Conservation (phyloP, 129 eudicot species). For the Flaveria bidentis region DNA sequence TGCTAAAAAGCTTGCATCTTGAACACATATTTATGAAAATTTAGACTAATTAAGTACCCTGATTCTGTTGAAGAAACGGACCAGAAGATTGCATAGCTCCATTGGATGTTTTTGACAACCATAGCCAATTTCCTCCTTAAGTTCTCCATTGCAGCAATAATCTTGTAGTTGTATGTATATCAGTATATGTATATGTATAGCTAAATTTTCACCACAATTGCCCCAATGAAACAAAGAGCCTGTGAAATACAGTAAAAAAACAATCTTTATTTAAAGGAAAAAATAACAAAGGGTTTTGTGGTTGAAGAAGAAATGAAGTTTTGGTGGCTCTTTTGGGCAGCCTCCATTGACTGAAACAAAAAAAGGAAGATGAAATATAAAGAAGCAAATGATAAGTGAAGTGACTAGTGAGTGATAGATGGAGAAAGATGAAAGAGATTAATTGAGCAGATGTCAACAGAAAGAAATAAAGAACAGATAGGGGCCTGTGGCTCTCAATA, state of each 20-base stretch:
- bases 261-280: conserved; percentile 1
- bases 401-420: neutral
- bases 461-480: neutral
- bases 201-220: conserved; percentile 5
- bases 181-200: neutral
- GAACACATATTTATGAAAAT: neutral
- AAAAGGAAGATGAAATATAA: neutral
- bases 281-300: conserved; percentile 9
- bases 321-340: conserved; percentile 22
- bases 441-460: conserved; percentile 1
- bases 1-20: conserved; percentile 11
- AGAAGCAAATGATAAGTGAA: conserved; percentile 15
- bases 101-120: conserved; percentile 71
- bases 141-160: conserved; percentile 36
- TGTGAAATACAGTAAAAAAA: neutral
- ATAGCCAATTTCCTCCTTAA: conserved; percentile 65
- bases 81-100: conserved; percentile 98
- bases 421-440: conserved; percentile 1
- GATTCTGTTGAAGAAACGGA: conserved; percentile 56
- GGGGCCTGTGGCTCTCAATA: neutral
- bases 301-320: neutral
- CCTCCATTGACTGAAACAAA: conserved; percentile 18
- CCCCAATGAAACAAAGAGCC: conserved; percentile 19
- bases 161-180: neutral
- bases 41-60: conserved; percentile 42